Evolutionary conservation across 176 grass and related monocot genomes (phyloP).

Genomic region (Cenchrus purpureus): DNA sequence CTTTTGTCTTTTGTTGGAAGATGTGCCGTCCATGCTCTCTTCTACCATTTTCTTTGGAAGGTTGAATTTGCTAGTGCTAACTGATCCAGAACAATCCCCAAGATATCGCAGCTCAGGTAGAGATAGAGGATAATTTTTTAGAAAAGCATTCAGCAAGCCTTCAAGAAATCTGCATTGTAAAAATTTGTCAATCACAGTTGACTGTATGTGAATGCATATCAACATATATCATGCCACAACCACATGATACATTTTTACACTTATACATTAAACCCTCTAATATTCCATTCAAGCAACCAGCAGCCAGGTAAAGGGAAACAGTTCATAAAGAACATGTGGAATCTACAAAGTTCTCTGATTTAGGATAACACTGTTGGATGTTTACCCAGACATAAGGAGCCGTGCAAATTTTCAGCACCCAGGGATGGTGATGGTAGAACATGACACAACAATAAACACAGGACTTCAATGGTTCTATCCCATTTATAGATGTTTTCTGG

Average conservation of each 20-base stretch:
- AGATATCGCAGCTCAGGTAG: slow-evolving; percentile 73
- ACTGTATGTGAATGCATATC: slow-evolving; percentile 9
- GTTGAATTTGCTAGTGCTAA: slow-evolving; percentile 52
- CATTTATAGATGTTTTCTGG: slow-evolving; percentile 28
- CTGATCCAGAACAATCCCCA: slow-evolving; percentile 54
- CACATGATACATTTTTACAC: neutral
- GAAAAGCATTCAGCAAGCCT: slow-evolving; percentile 63
- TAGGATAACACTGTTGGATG: slow-evolving; percentile 12
- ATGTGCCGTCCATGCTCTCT: slow-evolving; percentile 27
- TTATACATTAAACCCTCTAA: slow-evolving; percentile 28
- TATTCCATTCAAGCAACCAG: neutral
- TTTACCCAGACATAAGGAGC: neutral
- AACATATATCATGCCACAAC: slow-evolving; percentile 8
- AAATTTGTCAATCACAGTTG: slow-evolving; percentile 25
- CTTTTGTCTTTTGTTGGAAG: slow-evolving; percentile 67
- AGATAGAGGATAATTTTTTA: slow-evolving; percentile 64
- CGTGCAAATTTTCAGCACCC: neutral
- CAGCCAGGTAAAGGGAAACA: slow-evolving; percentile 9
- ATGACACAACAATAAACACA: slow-evolving; percentile 20
- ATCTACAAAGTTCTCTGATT: slow-evolving; percentile 11
- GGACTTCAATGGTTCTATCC: slow-evolving; percentile 24
- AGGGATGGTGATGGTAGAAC: slow-evolving; percentile 30
- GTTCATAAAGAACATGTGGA: neutral
- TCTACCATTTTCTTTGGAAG: slow-evolving; percentile 58
- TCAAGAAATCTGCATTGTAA: slow-evolving; percentile 75